Conservation (phyloP, 352 stramenopile genomes). For the Pythium apleroticum region DNA sequence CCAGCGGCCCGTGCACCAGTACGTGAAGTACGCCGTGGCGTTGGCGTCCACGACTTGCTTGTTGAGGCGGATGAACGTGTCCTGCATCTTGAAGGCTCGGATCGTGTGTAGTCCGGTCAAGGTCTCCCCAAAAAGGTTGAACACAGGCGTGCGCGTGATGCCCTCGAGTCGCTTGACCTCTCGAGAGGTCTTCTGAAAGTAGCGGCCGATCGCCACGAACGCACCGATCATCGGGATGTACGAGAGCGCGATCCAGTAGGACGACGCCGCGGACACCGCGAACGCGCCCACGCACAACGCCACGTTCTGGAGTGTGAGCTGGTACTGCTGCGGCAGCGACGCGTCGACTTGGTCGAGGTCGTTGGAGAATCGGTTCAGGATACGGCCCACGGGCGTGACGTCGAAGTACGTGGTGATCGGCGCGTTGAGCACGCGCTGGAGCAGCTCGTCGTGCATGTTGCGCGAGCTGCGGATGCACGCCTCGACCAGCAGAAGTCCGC, state of each 20-base stretch:
- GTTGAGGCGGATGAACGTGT: constrained; percentile 31
- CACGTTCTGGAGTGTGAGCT: constrained; percentile 34
- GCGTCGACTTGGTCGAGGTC: constrained; percentile 58
- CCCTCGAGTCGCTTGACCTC: constrained; percentile 95
- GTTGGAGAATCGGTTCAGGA: constrained; percentile 63
- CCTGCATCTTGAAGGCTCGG: constrained; percentile 57
- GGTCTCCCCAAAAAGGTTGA: constrained; percentile 90
- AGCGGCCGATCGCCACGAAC: constrained; percentile 54
- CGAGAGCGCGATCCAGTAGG: constrained; percentile 36
- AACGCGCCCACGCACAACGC: constrained; percentile 30
- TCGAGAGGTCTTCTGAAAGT: constrained; percentile 75
- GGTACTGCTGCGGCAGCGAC: constrained; percentile 37
- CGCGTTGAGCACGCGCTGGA: constrained; percentile 41
- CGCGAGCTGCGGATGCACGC: constrained; percentile 34
- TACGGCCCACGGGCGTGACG: constrained; percentile 56
- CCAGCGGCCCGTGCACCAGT: constrained; percentile 74
- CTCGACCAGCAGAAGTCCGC: constrained; percentile 36
- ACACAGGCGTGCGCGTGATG: constrained; percentile 87
- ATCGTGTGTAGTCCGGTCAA: constrained; percentile 92
- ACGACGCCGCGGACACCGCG: constrained; percentile 35
- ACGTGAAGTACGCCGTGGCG: constrained; percentile 39
- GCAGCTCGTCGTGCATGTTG: constrained; percentile 42
- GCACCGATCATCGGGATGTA: constrained; percentile 56
- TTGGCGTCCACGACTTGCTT: constrained; percentile 38
- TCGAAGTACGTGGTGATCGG: constrained; percentile 67